phyloP scores from a whole-genome alignment of 352 stramenopile genomes.

The Phytopythium aichiense region DNA sequence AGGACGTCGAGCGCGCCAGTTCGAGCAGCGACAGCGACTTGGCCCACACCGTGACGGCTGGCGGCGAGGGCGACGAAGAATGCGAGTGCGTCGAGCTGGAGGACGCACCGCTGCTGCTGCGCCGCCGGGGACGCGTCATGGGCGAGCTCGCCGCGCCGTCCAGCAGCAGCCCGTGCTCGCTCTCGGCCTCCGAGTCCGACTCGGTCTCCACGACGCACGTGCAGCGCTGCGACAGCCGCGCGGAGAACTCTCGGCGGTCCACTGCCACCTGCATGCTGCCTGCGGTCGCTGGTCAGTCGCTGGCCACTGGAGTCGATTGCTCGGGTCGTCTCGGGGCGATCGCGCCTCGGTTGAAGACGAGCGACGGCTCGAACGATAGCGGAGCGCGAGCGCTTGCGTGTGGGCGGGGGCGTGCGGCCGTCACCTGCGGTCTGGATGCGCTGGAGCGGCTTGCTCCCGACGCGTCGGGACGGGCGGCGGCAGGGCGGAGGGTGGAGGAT shows the following conservation, averaged over 20 bases:
- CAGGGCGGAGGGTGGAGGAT: neutral
- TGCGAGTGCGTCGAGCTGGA: neutral
- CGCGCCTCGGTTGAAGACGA: neutral
- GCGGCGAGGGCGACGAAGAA: constrained; percentile 4
- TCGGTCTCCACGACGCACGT: constrained; percentile 69
- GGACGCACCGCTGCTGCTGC: constrained; percentile 7
- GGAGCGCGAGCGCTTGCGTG: neutral
- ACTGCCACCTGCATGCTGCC: neutral
- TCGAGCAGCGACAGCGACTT: constrained; percentile 29
- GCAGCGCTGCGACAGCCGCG: constrained; percentile 45
- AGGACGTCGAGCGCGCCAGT: constrained; percentile 21
- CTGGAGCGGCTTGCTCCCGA: neutral
- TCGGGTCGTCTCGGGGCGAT: neutral
- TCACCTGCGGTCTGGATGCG: neutral
- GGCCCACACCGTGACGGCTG: constrained; percentile 10
- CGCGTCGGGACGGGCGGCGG: neutral
- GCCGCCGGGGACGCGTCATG: constrained; percentile 1
- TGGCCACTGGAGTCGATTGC: neutral
- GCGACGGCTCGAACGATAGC: neutral
- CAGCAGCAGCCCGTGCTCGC: constrained; percentile 13
- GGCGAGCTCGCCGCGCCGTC: neutral
- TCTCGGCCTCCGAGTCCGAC: constrained; percentile 67
- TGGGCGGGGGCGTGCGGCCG: neutral
- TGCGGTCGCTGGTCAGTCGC: neutral
- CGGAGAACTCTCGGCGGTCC: constrained; percentile 1